Conservation (phyloP, 805 yeast genomes). For the Saturnispora saitoi region DNA sequence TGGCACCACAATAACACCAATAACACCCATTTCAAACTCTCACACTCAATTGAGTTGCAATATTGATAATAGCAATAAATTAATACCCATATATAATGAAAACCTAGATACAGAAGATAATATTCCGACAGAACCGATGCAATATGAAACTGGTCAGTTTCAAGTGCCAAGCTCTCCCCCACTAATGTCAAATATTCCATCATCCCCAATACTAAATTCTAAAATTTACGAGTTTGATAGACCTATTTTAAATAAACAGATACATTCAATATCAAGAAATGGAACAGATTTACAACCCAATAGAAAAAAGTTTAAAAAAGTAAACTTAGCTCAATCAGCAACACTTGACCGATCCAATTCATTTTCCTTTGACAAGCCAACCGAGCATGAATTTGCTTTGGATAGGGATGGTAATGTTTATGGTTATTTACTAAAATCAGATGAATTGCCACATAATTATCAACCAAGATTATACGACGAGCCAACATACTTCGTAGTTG, state of each 20-base stretch:
- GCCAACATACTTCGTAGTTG: constrained; percentile 27
- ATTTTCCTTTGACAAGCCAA: constrained; percentile 11
- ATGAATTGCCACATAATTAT: constrained; percentile 24
- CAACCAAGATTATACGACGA: constrained; percentile 27
- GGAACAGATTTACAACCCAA: constrained; percentile 18
- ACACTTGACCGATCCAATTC: constrained; percentile 4
- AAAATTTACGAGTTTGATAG: constrained; percentile 3
- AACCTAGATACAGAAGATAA: constrained; percentile 5
- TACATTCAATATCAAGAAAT: constrained; percentile 14
- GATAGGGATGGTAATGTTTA: constrained; percentile 37
- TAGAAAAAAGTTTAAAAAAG: constrained; percentile 18
- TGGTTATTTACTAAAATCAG: constrained; percentile 25
- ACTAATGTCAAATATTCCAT: constrained; percentile 15
- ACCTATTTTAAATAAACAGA: constrained; percentile 10
- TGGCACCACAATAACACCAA: not conserved
- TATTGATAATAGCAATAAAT: not conserved
- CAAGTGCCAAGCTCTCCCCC: constrained; percentile 6
- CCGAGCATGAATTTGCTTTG: constrained; percentile 39
- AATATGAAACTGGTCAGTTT: constrained; percentile 4
- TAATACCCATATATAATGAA: not conserved
- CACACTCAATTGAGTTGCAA: not conserved
- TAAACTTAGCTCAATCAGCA: not conserved
- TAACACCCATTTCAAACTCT: constrained; percentile 18
- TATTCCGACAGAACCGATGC: not conserved
- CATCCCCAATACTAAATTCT: constrained; percentile 20